A percentile compares a stretch with the other conserved stretches of the same genome.
Evolutionary conservation across 371 early-diverging fungal genomes (phyloP).

Genomic region (Circinella minor): DNA sequence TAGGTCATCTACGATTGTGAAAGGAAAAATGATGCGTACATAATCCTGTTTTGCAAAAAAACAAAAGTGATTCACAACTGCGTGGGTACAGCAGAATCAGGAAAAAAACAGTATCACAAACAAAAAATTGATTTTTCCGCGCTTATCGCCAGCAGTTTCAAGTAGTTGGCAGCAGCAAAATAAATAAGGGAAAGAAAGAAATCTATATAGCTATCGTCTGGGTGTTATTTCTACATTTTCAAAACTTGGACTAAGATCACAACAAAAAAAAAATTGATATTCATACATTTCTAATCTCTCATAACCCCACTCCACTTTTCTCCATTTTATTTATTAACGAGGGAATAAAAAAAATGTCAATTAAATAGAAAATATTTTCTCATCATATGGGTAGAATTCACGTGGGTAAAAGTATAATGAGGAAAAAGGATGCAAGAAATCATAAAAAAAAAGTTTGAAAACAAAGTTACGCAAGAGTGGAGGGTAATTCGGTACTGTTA

Average conservation of each 20-base stretch:
- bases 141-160: not conserved
- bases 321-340: too few relatives aligned
- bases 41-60: not conserved
- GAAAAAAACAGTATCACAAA: constrained; percentile 4
- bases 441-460: not conserved
- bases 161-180: too few relatives aligned
- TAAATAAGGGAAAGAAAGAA: too few relatives aligned
- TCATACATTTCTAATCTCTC: too few relatives aligned
- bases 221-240: too few relatives aligned
- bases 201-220: too few relatives aligned
- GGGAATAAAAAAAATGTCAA: not conserved
- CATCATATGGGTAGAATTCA: not conserved
- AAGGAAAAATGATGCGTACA: not conserved
- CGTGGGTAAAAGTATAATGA: too few relatives aligned
- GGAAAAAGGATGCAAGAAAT: too few relatives aligned
- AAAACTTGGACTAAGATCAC: too few relatives aligned
- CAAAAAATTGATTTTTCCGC: not conserved
- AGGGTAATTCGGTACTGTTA: not conserved
- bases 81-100: not conserved
- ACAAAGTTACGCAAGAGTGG: not conserved
- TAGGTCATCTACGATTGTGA: not conserved
- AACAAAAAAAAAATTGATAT: too few relatives aligned
- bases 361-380: not conserved
- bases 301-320: too few relatives aligned
- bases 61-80: too few relatives aligned